Conservation (phyloP, 441 rosid genomes). For the Lepidium campestre region DNA sequence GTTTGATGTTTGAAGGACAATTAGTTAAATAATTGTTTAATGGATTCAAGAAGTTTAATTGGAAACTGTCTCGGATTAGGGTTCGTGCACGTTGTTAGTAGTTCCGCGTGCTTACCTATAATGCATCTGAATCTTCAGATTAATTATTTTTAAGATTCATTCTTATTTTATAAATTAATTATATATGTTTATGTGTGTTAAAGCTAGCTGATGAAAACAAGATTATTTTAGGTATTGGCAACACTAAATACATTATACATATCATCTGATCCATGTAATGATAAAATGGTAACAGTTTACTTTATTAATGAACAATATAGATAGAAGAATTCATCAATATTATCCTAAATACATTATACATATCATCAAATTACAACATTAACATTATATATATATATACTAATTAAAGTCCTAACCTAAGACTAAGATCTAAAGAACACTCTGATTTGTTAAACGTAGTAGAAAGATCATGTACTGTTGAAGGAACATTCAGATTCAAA, state of each 20-base stretch:
- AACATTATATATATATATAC: conserved; percentile 2
- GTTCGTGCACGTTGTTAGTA: conserved; percentile 28
- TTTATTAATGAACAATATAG: conserved; percentile 6
- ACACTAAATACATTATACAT: too few relatives aligned
- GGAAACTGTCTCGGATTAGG: conserved; percentile 33
- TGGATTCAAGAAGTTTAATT: conserved; percentile 26
- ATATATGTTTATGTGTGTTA: conserved; percentile 4
- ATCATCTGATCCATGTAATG: background rate
- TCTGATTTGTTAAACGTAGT: conserved; percentile 32
- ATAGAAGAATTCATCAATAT: background rate
- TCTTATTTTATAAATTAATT: background rate
- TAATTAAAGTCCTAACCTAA: conserved; percentile 62
- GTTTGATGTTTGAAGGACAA: conserved; percentile 14
- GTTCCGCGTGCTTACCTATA: conserved; percentile 31
- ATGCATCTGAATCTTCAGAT: conserved; percentile 33
- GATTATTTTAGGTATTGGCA: background rate
- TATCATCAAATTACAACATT: conserved; percentile 22
- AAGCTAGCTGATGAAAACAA: conserved; percentile 14
- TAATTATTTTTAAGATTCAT: conserved; percentile 14
- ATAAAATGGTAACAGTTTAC: background rate
- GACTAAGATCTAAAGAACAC: conserved; percentile 63
- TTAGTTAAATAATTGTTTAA: conserved; percentile 10
- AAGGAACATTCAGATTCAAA: conserved; percentile 70
- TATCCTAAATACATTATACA: background rate
- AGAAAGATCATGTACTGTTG: conserved; percentile 39